phyloP scores from a whole-genome alignment of 768 basidiomycete genomes.

The Suillus occidentalis region DNA sequence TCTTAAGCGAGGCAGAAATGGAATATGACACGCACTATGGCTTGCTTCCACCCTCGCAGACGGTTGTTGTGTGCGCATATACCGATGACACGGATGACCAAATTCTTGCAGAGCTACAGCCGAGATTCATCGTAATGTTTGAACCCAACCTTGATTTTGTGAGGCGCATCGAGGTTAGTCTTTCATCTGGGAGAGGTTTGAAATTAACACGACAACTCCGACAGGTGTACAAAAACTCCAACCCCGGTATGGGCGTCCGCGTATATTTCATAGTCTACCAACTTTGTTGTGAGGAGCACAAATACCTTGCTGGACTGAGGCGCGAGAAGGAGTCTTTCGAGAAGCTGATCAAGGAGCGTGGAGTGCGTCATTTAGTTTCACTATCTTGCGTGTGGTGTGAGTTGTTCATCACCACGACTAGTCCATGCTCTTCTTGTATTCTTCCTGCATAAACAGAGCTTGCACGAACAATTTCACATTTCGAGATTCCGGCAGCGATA shows the following conservation, averaged over 20 bases:
- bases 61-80: conserved; percentile 86
- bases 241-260: conserved; percentile 78
- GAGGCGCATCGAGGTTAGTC: conserved; percentile 80
- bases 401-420: conserved; percentile 28
- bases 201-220: neutral
- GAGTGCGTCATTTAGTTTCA: conserved; percentile 51
- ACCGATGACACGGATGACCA: conserved; percentile 63
- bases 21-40: conserved; percentile 84
- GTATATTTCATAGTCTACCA: conserved; percentile 97
- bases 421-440: conserved; percentile 64
- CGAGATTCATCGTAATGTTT: conserved; percentile 92
- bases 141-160: conserved; percentile 95
- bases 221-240: conserved; percentile 84
- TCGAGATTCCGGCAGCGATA: neutral
- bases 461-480: neutral
- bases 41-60: conserved; percentile 72
- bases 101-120: conserved; percentile 73
- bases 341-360: conserved; percentile 87
- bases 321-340: conserved; percentile 95
- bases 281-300: conserved; percentile 92
- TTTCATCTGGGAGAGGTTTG: neutral
- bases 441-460: neutral
- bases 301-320: conserved; percentile 85
- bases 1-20: conserved; percentile 37
- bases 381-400: neutral